Conservation (phyloP, 306 rosid genomes). For the Carpinus viminea region DNA sequence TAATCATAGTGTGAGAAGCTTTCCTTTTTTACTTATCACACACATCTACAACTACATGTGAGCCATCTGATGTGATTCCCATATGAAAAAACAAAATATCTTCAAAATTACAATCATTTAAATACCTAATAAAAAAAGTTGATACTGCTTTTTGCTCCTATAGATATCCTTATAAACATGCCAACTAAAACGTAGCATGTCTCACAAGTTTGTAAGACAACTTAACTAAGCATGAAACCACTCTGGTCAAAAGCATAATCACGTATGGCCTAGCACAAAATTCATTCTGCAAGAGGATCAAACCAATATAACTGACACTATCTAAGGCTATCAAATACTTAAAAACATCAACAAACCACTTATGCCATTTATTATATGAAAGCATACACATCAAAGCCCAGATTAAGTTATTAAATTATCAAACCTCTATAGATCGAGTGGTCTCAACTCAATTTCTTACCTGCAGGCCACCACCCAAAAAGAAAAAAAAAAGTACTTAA, state of each 20-base stretch:
- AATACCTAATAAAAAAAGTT: background rate
- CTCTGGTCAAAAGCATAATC: background rate
- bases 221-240: background rate
- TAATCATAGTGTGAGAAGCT: background rate
- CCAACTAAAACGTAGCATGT: background rate
- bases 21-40: background rate
- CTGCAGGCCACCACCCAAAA: background rate
- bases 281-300: constrained; percentile 7
- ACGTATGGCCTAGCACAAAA: background rate
- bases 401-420: background rate
- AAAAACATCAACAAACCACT: background rate
- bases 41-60: background rate
- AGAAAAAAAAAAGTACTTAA: background rate
- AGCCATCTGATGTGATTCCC: background rate
- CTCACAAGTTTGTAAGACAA: constrained; percentile 9
- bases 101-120: background rate
- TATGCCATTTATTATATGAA: background rate
- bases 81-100: background rate
- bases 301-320: background rate
- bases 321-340: background rate
- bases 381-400: background rate
- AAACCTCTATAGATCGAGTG: background rate
- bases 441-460: background rate
- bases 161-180: background rate
- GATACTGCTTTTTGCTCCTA: background rate